Conservation (phyloP, 1,139 yeast species). For the Candida anutae region DNA sequence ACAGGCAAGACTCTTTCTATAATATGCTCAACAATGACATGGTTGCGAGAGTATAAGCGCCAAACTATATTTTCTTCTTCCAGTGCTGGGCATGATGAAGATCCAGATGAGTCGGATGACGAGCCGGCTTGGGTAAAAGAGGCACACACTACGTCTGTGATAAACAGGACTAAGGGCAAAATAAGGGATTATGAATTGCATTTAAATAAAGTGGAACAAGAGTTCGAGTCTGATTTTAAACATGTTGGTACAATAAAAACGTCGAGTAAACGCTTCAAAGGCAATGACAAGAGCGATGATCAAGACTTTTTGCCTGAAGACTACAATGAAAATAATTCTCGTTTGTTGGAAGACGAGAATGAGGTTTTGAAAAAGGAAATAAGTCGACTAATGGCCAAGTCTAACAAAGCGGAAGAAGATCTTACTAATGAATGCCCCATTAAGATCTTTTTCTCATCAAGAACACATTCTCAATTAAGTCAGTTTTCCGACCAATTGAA, state of each 20-base stretch:
- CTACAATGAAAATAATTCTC: constrained; percentile 15
- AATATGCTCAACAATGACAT: constrained; percentile 79
- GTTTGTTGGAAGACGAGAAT: constrained; percentile 18
- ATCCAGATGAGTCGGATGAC: constrained; percentile 28
- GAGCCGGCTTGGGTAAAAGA: constrained; percentile 58
- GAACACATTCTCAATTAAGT: constrained; percentile 85
- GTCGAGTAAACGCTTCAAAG: constrained; percentile 1
- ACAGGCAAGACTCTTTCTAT: constrained; percentile 87
- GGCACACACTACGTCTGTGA: constrained; percentile 29
- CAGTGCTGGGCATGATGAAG: constrained; percentile 20
- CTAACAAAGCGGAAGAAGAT: constrained; percentile 9
- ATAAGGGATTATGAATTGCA: constrained; percentile 35
- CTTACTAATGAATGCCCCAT: constrained; percentile 29
- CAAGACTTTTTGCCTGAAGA: constrained; percentile 34
- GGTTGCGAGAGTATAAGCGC: constrained; percentile 63
- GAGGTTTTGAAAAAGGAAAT: constrained; percentile 34
- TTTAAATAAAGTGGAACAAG: constrained; percentile 19
- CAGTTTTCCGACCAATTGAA: constrained; percentile 75
- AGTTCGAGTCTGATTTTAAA: constrained; percentile 9
- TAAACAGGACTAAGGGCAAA: constrained; percentile 20
- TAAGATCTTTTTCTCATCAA: constrained; percentile 59
- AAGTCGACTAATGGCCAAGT: constrained; percentile 28
- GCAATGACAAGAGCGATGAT: constrained; percentile 7
- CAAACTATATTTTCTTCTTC: constrained; percentile 28
- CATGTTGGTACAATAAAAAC: constrained; percentile 6